Conservation (phyloP, 176 grass and related monocot species). For the Juncus effusus region DNA sequence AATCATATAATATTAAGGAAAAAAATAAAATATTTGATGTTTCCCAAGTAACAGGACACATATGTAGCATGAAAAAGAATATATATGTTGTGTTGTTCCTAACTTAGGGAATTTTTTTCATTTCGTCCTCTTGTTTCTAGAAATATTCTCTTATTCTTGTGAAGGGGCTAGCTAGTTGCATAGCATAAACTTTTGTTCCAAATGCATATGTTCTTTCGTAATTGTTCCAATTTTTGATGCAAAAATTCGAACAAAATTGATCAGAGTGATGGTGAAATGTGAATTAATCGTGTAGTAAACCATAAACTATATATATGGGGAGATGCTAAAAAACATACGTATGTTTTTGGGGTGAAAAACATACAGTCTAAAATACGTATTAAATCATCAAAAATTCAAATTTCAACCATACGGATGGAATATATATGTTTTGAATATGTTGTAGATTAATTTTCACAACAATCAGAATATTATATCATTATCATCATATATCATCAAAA, state of each 20-base stretch:
- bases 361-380: no score
- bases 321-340: no score
- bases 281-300: neutral
- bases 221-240: neutral
- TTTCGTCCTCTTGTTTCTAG: conserved; percentile 7
- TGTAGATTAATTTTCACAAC: no score
- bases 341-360: no score
- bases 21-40: neutral
- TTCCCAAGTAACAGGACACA: conserved; percentile 18
- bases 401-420: no score
- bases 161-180: conserved; percentile 5
- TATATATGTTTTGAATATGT: no score
- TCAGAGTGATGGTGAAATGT: neutral
- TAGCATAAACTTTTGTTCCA: conserved; percentile 13
- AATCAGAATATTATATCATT: no score
- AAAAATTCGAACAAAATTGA: neutral
- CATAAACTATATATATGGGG: no score
- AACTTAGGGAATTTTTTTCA: conserved; percentile 13
- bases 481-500: no score
- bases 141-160: conserved; percentile 21
- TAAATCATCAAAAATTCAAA: no score
- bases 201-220: conserved; percentile 18
- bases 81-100: conserved; percentile 10
- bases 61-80: conserved; percentile 26
- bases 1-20: neutral